Evolutionary conservation across 2,329 filamentous ascomycete genomes (phyloP).

Genomic region (Aspergillus niger): DNA sequence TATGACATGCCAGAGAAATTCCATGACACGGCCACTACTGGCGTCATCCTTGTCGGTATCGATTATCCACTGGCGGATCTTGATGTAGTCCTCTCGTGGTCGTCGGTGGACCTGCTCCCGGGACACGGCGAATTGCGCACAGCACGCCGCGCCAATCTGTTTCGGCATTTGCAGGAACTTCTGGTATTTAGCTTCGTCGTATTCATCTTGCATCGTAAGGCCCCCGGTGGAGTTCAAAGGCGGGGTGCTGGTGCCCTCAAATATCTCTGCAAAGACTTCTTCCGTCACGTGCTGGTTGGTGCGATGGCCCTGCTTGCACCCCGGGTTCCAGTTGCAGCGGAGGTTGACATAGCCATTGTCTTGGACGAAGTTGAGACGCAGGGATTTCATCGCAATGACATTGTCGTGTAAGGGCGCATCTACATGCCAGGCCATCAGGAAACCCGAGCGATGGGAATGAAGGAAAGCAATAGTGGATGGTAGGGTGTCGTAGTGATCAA

Average conservation of each 20-base stretch:
- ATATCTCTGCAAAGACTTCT: conserved; percentile 41
- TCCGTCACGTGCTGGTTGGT: conserved; percentile 40
- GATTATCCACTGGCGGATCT: conserved; percentile 63
- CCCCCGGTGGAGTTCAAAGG: conserved; percentile 29
- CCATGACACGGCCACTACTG: conserved; percentile 61
- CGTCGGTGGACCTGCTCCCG: conserved; percentile 53
- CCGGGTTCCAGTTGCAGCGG: conserved; percentile 61
- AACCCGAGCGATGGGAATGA: conserved; percentile 57
- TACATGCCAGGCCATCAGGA: conserved; percentile 58
- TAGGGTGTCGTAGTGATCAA: conserved; percentile 50
- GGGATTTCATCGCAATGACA: conserved; percentile 52
- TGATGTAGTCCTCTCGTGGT: conserved; percentile 56
- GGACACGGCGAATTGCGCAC: conserved; percentile 66
- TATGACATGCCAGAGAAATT: conserved; percentile 67
- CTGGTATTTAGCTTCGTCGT: conserved; percentile 15
- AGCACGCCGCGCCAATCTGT: conserved; percentile 61
- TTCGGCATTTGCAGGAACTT: conserved; percentile 48
- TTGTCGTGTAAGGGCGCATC: conserved; percentile 59
- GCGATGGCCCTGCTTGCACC: conserved; percentile 47
- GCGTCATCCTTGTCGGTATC: conserved; percentile 57
- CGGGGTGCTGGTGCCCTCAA: conserved; percentile 43
- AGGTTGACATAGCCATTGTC: conserved; percentile 62
- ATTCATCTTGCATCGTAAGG: background rate
- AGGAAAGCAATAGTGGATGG: conserved; percentile 59
- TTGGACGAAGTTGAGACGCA: conserved; percentile 55